Evolutionary conservation across 768 basidiomycete species (phyloP).

Genomic region (Gymnopilus junonius): DNA sequence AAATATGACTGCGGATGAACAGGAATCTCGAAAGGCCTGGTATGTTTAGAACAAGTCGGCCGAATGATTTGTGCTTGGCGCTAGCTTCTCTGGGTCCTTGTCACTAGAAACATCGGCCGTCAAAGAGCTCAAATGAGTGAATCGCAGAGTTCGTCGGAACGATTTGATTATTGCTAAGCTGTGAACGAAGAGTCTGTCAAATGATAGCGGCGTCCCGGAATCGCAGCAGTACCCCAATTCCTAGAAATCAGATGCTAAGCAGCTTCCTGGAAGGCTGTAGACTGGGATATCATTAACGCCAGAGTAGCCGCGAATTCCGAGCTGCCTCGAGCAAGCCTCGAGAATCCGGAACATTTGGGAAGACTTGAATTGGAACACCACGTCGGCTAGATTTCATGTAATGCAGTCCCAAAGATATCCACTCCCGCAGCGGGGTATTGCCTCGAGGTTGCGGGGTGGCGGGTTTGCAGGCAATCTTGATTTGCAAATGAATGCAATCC

Average conservation of each 20-base stretch:
- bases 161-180: no score
- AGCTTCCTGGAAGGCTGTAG: not conserved
- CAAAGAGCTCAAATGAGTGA: no score
- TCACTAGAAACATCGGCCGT: no score
- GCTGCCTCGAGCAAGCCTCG: not conserved
- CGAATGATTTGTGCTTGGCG: no score
- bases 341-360: not conserved
- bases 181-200: no score
- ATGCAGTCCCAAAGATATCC: not conserved
- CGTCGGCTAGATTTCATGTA: not conserved
- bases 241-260: no score
- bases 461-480: not conserved
- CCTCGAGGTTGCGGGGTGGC: constrained; percentile 1
- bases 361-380: not conserved
- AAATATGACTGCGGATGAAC: not conserved
- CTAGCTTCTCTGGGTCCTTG: no score
- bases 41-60: no score
- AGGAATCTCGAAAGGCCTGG: not conserved
- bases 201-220: no score
- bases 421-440: not conserved
- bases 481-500: not conserved
- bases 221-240: not conserved
- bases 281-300: not conserved
- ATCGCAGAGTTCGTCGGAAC: no score
- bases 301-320: not conserved